Conservation (phyloP, 371 early-diverging fungal species). For the Choanephora cucurbitarum region DNA sequence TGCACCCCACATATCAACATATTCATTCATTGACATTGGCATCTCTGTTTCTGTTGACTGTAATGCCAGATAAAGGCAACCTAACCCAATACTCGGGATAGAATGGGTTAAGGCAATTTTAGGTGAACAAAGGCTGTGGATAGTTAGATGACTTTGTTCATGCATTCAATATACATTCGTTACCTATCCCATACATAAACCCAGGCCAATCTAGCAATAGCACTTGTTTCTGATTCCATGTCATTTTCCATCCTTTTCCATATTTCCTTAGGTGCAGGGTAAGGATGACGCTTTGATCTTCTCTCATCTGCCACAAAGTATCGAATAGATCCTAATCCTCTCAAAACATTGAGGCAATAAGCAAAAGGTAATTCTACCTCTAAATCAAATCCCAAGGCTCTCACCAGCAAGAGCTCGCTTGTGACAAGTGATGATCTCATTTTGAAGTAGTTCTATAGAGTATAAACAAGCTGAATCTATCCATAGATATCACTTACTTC, state of each 20-base stretch:
- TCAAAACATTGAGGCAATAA: constrained; percentile 45
- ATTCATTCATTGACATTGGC: constrained; percentile 50
- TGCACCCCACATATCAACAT: constrained; percentile 53
- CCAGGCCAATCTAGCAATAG: constrained; percentile 30
- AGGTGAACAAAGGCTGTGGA: constrained; percentile 40
- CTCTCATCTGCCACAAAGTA: constrained; percentile 27
- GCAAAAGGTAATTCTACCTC: constrained; percentile 52
- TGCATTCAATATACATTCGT: constrained; percentile 48
- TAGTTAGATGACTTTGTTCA: constrained; percentile 43
- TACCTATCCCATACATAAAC: constrained; percentile 40
- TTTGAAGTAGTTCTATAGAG: constrained; percentile 37
- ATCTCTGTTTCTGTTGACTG: constrained; percentile 34
- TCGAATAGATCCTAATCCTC: constrained; percentile 41
- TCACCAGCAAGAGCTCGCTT: constrained; percentile 46
- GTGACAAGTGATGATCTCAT: constrained; percentile 50
- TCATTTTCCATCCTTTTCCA: constrained; percentile 42
- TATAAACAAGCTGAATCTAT: not conserved
- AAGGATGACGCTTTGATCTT: constrained; percentile 15
- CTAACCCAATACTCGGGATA: constrained; percentile 41
- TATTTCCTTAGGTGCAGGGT: constrained; percentile 35
- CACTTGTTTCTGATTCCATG: constrained; percentile 2
- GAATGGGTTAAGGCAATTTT: constrained; percentile 40
- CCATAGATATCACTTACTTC: constrained; percentile 25
- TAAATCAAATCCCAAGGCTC: constrained; percentile 49
- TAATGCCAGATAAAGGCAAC: constrained; percentile 50